Evolutionary conservation across 305 asterid species (phyloP).

Genomic region (Fraxinus latifolia): DNA sequence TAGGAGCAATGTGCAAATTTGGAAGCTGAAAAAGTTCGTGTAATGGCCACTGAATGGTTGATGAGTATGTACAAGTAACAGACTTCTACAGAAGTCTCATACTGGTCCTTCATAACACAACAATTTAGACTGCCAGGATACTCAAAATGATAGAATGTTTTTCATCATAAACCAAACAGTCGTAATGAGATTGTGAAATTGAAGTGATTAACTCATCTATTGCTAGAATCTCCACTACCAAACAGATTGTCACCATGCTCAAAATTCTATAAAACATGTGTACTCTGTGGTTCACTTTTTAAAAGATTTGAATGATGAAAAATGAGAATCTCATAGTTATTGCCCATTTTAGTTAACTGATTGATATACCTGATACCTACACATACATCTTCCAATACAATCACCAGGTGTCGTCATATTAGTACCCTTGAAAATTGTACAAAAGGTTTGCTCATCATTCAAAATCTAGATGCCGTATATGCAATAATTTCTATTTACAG

Average conservation of each 20-base stretch:
- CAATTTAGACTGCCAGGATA: neutral
- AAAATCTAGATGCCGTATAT: neutral
- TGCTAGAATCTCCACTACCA: neutral
- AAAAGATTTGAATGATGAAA: neutral
- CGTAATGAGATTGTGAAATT: neutral
- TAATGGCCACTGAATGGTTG: neutral
- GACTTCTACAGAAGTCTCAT: neutral
- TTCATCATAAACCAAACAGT: neutral
- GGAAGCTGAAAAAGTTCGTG: neutral
- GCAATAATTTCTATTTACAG: conserved; percentile 5
- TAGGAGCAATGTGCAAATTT: neutral
- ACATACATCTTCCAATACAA: conserved; percentile 1
- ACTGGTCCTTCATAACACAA: neutral
- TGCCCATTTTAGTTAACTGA: neutral
- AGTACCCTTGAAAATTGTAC: neutral
- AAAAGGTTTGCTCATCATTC: too few relatives aligned
- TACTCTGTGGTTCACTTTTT: neutral
- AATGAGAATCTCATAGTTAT: neutral
- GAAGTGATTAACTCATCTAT: neutral
- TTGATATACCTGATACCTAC: neutral
- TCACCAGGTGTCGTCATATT: neutral
- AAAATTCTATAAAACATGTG: neutral
- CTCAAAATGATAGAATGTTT: neutral
- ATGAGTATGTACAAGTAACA: neutral
- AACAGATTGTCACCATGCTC: neutral